Percentiles rank a stretch among this genome's conserved stretches.
phyloP scores from a whole-genome alignment of 805 yeast genomes.

The Ogataea paradorogensis region DNA sequence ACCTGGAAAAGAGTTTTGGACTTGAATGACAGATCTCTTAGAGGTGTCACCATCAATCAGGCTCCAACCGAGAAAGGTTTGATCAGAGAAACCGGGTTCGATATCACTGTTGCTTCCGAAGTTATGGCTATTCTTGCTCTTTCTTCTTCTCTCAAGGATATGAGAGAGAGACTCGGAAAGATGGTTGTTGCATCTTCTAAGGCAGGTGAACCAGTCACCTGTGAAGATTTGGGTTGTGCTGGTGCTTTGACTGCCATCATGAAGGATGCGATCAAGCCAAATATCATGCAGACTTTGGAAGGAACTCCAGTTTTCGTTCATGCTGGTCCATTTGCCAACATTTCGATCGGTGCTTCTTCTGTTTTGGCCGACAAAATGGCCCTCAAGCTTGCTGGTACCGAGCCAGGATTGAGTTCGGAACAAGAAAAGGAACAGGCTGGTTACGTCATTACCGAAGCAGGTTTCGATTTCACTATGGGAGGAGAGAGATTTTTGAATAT shows the following conservation, averaged over 20 bases:
- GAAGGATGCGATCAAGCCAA: slow-evolving; percentile 96
- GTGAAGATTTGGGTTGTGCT: slow-evolving; percentile 92
- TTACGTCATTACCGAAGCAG: slow-evolving; percentile 95
- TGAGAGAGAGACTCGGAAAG: slow-evolving; percentile 83
- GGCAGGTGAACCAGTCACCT: slow-evolving; percentile 79
- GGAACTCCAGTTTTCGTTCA: slow-evolving; percentile 98
- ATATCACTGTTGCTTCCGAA: slow-evolving; percentile 94
- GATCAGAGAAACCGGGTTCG: slow-evolving; percentile 86
- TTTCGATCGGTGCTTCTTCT: slow-evolving; percentile 94
- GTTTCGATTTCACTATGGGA: slow-evolving; percentile 99
- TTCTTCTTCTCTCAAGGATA: slow-evolving; percentile 70
- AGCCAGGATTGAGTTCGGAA: slow-evolving; percentile 37
- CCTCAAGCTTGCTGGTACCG: slow-evolving; percentile 78
- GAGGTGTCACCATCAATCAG: slow-evolving; percentile 86
- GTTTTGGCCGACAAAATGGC: slow-evolving; percentile 93
- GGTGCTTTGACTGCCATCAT: slow-evolving; percentile 93
- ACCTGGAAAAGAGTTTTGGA: slow-evolving; percentile 94
- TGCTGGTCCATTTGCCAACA: slow-evolving; percentile 98
- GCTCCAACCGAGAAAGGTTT: slow-evolving; percentile 92
- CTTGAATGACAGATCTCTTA: slow-evolving; percentile 85
- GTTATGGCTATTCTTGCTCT: slow-evolving; percentile 94
- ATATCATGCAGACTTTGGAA: slow-evolving; percentile 93
- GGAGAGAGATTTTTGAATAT: slow-evolving; percentile 96
- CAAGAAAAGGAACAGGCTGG: slow-evolving; percentile 51
- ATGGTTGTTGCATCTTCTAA: slow-evolving; percentile 84